Conservation (phyloP, 768 basidiomycete species). For the Butyriboletus loyo region DNA sequence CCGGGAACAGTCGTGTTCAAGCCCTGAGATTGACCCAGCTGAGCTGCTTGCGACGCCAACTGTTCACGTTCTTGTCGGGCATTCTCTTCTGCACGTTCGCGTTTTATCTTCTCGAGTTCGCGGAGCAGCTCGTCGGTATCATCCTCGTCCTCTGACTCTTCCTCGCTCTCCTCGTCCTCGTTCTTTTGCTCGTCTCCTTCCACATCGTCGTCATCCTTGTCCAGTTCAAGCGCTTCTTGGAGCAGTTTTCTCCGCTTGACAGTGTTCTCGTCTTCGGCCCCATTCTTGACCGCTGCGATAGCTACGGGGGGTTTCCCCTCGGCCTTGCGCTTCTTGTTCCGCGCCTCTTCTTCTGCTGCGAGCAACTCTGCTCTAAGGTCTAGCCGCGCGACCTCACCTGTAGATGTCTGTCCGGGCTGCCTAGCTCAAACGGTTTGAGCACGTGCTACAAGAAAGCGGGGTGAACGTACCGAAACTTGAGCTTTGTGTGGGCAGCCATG, state of each 20-base stretch:
- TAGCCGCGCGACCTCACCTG: slow-evolving; percentile 67
- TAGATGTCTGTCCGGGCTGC: slow-evolving; percentile 87
- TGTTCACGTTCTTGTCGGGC: slow-evolving; percentile 76
- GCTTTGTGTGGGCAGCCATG: slow-evolving; percentile 93
- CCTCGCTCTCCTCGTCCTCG: slow-evolving; percentile 46
- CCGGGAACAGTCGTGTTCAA: slow-evolving; percentile 73
- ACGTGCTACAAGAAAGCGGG: neutral
- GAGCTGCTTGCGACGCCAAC: slow-evolving; percentile 53
- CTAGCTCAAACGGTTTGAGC: slow-evolving; percentile 31
- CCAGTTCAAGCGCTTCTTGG: slow-evolving; percentile 82
- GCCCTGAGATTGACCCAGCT: slow-evolving; percentile 75
- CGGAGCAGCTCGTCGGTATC: slow-evolving; percentile 89
- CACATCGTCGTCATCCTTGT: slow-evolving; percentile 82
- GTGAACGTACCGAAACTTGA: slow-evolving; percentile 83
- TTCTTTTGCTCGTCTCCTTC: slow-evolving; percentile 42
- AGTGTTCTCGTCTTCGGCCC: slow-evolving; percentile 57
- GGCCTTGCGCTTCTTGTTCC: slow-evolving; percentile 89
- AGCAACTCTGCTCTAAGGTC: slow-evolving; percentile 85
- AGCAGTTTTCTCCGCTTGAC: slow-evolving; percentile 86
- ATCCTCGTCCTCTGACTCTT: slow-evolving; percentile 54
- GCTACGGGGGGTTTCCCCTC: slow-evolving; percentile 53
- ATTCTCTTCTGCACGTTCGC: slow-evolving; percentile 92
- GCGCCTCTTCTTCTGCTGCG: slow-evolving; percentile 81
- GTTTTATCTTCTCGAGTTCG: slow-evolving; percentile 98
- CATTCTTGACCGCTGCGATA: slow-evolving; percentile 26